phyloP scores from a whole-genome alignment of 2,329 filamentous ascomycete species.

The Nothomitra cinnamomea region DNA sequence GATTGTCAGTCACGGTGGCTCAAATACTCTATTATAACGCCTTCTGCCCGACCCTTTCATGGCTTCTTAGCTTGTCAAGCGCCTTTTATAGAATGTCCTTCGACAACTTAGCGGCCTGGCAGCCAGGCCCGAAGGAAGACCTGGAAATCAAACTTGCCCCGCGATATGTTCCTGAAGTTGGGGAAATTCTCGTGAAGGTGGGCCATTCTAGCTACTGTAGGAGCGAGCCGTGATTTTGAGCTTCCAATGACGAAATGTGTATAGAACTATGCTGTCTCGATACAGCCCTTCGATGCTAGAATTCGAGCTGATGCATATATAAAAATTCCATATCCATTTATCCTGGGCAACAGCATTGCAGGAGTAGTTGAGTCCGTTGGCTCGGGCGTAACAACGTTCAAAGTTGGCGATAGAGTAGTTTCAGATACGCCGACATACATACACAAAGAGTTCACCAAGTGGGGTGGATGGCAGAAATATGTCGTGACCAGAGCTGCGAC shows the following conservation, averaged over 20 bases:
- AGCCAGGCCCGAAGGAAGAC: not conserved
- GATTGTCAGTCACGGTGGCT: not conserved
- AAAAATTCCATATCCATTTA: not conserved
- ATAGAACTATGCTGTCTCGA: not conserved
- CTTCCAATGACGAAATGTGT: not conserved
- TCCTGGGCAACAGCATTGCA: slow-evolving; percentile 15
- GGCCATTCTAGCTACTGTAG: not conserved
- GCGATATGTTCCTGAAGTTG: not conserved
- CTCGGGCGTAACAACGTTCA: slow-evolving; percentile 13
- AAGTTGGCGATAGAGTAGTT: slow-evolving; percentile 18
- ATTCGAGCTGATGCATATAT: not conserved
- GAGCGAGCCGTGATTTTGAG: no score
- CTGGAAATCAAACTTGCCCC: not conserved
- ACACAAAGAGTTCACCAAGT: slow-evolving; percentile 6
- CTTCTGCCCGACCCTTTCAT: not conserved
- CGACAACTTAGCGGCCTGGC: not conserved
- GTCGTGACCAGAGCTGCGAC: not conserved
- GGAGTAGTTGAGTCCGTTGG: slow-evolving; percentile 18
- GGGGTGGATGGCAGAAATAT: slow-evolving; percentile 19
- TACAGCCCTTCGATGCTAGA: not conserved
- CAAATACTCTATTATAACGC: not conserved
- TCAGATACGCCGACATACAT: slow-evolving; percentile 10
- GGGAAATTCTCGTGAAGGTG: not conserved
- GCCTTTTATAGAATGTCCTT: not conserved
- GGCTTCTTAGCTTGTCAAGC: not conserved